phyloP scores from a whole-genome alignment of 495 filamentous ascomycete genomes.

The Aspergillus nanangensis region DNA sequence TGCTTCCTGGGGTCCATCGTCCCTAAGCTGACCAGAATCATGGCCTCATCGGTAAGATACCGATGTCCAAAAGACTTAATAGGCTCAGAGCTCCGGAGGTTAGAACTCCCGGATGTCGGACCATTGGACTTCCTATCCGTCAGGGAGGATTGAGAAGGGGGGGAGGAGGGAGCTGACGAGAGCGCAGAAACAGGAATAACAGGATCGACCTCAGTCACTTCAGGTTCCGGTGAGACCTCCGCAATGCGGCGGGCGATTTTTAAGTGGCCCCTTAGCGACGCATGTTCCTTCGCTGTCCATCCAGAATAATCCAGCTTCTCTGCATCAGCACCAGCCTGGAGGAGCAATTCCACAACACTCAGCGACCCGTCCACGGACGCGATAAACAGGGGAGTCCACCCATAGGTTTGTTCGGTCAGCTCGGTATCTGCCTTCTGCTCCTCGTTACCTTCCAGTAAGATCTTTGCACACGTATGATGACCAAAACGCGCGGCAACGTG shows the following conservation, averaged over 20 bases:
- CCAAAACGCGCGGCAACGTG: constrained; percentile 90
- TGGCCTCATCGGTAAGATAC: constrained; percentile 82
- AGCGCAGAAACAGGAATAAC: constrained; percentile 28
- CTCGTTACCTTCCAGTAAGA: constrained; percentile 64
- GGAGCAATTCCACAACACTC: constrained; percentile 67
- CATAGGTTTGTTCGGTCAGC: constrained; percentile 75
- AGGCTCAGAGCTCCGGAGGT: constrained; percentile 54
- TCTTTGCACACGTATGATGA: constrained; percentile 71
- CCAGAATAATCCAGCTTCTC: constrained; percentile 76
- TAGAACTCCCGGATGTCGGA: constrained; percentile 32
- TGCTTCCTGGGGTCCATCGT: constrained; percentile 90
- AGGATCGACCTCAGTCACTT: constrained; percentile 30
- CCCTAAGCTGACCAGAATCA: constrained; percentile 88
- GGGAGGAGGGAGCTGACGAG: constrained; percentile 42
- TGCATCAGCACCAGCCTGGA: constrained; percentile 71
- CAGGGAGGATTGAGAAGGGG: constrained; percentile 44
- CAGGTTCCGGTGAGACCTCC: constrained; percentile 39
- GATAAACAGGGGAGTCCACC: constrained; percentile 90
- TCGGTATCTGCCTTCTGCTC: constrained; percentile 72
- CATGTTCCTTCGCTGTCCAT: constrained; percentile 94
- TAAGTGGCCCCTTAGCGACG: constrained; percentile 81
- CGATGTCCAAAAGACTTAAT: constrained; percentile 95
- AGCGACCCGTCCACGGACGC: constrained; percentile 84
- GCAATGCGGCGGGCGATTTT: constrained; percentile 67
- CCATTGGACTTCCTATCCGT: constrained; percentile 49